Evolutionary conservation across 768 basidiomycete genomes (phyloP).

Genomic region (Leccinum arenicola): DNA sequence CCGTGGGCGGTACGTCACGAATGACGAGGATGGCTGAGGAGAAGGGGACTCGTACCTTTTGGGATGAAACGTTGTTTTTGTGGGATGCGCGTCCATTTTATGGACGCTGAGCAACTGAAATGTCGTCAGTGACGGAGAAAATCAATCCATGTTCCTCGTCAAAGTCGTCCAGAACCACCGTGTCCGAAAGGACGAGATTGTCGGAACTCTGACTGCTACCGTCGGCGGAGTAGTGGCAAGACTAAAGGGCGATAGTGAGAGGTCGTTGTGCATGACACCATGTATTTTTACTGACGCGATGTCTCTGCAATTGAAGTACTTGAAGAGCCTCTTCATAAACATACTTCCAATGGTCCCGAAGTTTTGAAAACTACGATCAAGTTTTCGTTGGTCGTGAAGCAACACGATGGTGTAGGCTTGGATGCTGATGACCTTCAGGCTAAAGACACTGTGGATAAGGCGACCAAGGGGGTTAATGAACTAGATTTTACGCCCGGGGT

Average conservation of each 20-base stretch:
- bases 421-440: not conserved
- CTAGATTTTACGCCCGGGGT: not conserved
- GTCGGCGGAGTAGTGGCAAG: not conserved
- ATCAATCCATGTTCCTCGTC: not conserved
- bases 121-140: not conserved
- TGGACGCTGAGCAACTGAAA: not conserved
- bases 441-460: not conserved
- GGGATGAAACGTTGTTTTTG: not conserved
- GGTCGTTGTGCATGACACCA: not conserved
- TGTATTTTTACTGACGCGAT: not conserved
- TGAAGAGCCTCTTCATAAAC: not conserved
- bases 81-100: not conserved
- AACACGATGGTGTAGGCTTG: not conserved
- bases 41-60: not conserved
- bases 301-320: not conserved
- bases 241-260: not conserved
- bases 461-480: not conserved
- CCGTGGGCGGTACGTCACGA: not conserved
- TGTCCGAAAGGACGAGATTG: not conserved
- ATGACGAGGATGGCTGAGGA: not conserved
- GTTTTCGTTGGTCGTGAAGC: not conserved
- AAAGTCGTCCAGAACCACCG: not conserved
- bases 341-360: not conserved
- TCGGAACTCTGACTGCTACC: not conserved
- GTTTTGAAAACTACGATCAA: not conserved